These are phyloP conservation scores for Candida coquimbonensis DNA, from an alignment of 805 yeast genomes.

Conservation along the genomic window DNA sequence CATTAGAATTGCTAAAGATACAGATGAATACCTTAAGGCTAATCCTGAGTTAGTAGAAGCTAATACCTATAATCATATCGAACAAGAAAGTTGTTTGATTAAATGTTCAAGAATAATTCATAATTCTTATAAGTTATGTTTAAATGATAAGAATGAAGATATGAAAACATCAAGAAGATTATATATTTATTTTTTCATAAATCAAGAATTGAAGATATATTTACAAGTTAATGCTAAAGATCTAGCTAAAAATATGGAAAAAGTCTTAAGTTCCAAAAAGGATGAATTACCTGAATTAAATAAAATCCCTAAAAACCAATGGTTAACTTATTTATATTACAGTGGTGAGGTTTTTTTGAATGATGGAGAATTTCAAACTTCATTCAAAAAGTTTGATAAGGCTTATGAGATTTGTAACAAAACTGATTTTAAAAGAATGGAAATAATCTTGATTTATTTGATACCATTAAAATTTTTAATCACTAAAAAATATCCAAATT, in stretches of 20 bases:
- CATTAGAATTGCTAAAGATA: conserved; percentile 16
- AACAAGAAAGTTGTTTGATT: conserved; percentile 33
- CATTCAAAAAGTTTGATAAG: conserved; percentile 41
- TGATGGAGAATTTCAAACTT: conserved; percentile 49
- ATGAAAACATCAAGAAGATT: conserved; percentile 41
- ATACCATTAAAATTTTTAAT: conserved; percentile 57
- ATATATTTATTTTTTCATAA: conserved; percentile 66
- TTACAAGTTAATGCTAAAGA: conserved; percentile 60
- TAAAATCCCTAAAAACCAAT: conserved; percentile 40
- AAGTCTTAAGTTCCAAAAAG: conserved; percentile 52
- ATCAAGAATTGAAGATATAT: conserved; percentile 62
- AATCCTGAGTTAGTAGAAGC: conserved; percentile 11
- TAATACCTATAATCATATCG: conserved; percentile 17
- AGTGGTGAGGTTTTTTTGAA: conserved; percentile 61
- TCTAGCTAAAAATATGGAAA: conserved; percentile 66
- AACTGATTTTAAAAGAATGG: conserved; percentile 18
- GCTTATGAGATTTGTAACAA: conserved; percentile 30
- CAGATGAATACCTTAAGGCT: conserved; percentile 16
- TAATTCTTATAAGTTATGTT: conserved; percentile 65
- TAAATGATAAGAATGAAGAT: conserved; percentile 69
- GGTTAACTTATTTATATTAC: conserved; percentile 60
- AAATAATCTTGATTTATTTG: conserved; percentile 45
- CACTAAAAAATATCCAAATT: conserved; percentile 40
- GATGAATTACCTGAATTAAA: conserved; percentile 45
- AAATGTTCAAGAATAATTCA: conserved; percentile 60